Base-by-base conservation (phyloP, 2,329 filamentous ascomycete genomes). In the Xylaria digitata region DNA sequence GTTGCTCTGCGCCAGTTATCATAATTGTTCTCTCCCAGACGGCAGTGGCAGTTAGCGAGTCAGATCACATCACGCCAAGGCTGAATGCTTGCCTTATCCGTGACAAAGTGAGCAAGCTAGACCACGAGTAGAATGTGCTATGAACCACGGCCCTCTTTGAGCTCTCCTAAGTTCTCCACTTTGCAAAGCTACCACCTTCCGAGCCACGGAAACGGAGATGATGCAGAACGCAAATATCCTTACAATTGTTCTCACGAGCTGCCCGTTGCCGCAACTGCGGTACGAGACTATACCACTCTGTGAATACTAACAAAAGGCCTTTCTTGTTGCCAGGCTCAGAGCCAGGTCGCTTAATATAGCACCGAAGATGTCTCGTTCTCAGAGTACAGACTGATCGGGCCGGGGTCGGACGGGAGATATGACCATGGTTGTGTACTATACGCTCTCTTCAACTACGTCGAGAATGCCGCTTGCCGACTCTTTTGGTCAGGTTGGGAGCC, bases 41-140 rank as follows among this genome's bases (percentile, higher is more conserved):
- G 54, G 48, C 42, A 34, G 42, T 34, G 15, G 40, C 23, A 13
- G 21, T 71, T 73, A 56, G 64, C 63, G 70, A 59, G 70, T 69
- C 66, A 66, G 68, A 62, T 64, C 46, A 61, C 65, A 61, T 53
- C 62, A 53, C 58, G 70, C 71, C 72, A 73, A 75, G 73, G 70
- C 70, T 70, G 53, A 57, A 55, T 34, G 43, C 57, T 66, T 49
- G 68, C 65, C 71, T 67, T 70, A 66, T 68, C 61, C 61, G 52
- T 55, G 42, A 40, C 60, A 42, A 60, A 42, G 52, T 26, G 56
- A 55, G 34, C 42, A 32, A 75, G 68, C 75, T 76, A 76, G 56
- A 65, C 75, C 73, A 57, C 72, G 74, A 76, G 68, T 70, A 76
- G 75, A 76, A 76, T 76, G 75, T 76, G 73, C 61, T 63, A 75